These are phyloP conservation scores for Ramularia collo-cygni DNA, from an alignment of 2,329 filamentous ascomycete species.

Conservation along the genomic window DNA sequence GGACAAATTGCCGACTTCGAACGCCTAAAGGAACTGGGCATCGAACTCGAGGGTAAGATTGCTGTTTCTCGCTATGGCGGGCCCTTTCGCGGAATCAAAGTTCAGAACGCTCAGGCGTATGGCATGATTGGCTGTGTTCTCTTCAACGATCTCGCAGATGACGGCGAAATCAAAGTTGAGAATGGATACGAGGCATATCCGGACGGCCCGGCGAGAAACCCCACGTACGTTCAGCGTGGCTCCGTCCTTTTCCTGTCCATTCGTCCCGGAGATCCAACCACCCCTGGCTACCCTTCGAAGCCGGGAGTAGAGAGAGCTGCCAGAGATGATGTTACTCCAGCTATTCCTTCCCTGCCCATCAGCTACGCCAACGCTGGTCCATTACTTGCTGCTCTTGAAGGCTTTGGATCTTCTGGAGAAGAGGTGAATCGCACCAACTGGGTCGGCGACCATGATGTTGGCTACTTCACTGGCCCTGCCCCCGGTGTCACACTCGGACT, in stretches of 20 bases:
- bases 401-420: slow-evolving; percentile 58
- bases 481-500: slow-evolving; percentile 65
- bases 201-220: slow-evolving; percentile 40
- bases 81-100: slow-evolving; percentile 37
- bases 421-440: slow-evolving; percentile 51
- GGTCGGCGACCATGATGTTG: slow-evolving; percentile 60
- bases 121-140: slow-evolving; percentile 4
- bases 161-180: slow-evolving; percentile 38
- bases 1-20: slow-evolving; percentile 41
- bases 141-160: slow-evolving; percentile 1
- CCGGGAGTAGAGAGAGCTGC: slow-evolving; percentile 67
- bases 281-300: slow-evolving; percentile 80
- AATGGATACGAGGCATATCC: slow-evolving; percentile 41
- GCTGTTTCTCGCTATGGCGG: slow-evolving; percentile 36
- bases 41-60: slow-evolving; percentile 43
- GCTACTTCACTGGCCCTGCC: slow-evolving; percentile 76
- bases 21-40: slow-evolving; percentile 33
- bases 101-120: slow-evolving; percentile 36
- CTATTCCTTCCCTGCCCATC: slow-evolving; percentile 79
- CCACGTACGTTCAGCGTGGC: slow-evolving; percentile 41
- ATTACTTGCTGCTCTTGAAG: slow-evolving; percentile 74
- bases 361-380: slow-evolving; percentile 77
- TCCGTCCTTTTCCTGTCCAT: slow-evolving; percentile 55
- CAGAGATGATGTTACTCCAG: slow-evolving; percentile 57
- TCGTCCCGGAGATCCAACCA: slow-evolving; percentile 65